A percentile compares a stretch with the other conserved stretches of the same genome.
These are phyloP conservation scores for Hortaea sp. DNA, from an alignment of 2,329 filamentous ascomycete genomes.

Conservation along the genomic window DNA sequence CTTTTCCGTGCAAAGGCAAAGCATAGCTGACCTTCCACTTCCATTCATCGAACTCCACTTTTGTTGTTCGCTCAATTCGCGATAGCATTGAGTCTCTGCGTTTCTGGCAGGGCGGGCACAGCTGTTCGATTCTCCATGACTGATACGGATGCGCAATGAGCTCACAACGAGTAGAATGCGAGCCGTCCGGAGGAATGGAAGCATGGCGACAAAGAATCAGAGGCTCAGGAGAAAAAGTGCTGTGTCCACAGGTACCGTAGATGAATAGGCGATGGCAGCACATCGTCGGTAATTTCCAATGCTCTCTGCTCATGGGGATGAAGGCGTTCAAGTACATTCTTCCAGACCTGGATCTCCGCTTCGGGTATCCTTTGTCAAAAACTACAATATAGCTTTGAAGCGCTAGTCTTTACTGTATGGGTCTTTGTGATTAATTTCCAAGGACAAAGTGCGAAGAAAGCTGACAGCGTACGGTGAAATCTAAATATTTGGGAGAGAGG, in stretches of 20 bases:
- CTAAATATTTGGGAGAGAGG: too few species aligned
- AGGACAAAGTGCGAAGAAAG: too few species aligned
- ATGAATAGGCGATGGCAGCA: conserved; percentile 35
- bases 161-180: conserved; percentile 13
- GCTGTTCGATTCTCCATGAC: conserved; percentile 21
- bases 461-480: too few species aligned
- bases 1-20: conserved; percentile 17
- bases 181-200: conserved; percentile 10
- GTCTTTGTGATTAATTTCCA: too few species aligned
- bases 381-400: not conserved
- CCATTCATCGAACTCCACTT: conserved; percentile 29
- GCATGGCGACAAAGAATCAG: conserved; percentile 26
- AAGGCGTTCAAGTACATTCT: not conserved
- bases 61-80: conserved; percentile 17
- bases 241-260: conserved; percentile 34
- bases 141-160: conserved; percentile 28
- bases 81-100: conserved; percentile 18
- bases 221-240: conserved; percentile 23
- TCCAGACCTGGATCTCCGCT: not conserved
- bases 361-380: not conserved
- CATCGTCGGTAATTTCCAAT: conserved; percentile 20
- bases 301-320: not conserved
- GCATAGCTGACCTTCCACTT: conserved; percentile 33
- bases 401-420: too few species aligned
- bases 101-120: conserved; percentile 25